Percentiles rank a stretch among this genome's conserved stretches.
Conservation (phyloP, 352 stramenopile genomes). For the Plasmopara viticola region DNA sequence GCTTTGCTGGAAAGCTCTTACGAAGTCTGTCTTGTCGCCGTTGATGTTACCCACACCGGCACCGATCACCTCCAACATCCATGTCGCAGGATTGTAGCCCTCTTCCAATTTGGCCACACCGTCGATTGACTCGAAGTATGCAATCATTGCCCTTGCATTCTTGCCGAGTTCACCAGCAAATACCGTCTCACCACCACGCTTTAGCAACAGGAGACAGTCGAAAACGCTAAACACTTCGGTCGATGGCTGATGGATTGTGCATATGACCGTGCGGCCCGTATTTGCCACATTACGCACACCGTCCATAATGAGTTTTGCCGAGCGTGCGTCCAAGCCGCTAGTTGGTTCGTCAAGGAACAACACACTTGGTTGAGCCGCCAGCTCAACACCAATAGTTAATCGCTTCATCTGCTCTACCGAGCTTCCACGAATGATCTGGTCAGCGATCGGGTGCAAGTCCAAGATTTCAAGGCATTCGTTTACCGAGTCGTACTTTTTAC, state of each 20-base stretch:
- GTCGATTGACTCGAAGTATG: constrained; percentile 1
- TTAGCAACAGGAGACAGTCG: not conserved
- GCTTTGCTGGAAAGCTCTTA: constrained; percentile 13
- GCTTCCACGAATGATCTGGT: constrained; percentile 1
- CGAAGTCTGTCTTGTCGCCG: constrained; percentile 6
- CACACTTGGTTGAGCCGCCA: not conserved
- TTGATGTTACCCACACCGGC: constrained; percentile 2
- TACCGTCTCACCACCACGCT: constrained; percentile 1
- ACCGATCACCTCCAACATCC: not conserved
- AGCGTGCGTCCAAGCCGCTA: not conserved
- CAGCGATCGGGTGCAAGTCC: not conserved
- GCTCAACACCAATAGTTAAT: not conserved
- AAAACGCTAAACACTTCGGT: constrained; percentile 2
- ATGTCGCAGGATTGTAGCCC: not conserved
- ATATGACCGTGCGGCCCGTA: constrained; percentile 1
- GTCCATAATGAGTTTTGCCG: constrained; percentile 1
- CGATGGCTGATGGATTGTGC: constrained; percentile 1
- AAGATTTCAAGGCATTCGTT: not conserved
- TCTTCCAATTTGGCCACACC: not conserved
- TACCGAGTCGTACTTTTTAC: constrained; percentile 6
- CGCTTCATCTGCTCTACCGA: constrained; percentile 1
- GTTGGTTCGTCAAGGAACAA: not conserved
- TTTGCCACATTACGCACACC: not conserved
- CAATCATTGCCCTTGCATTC: not conserved
- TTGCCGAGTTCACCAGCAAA: not conserved